These are phyloP conservation scores for Zymoseptoria passerinii DNA, from an alignment of 2,329 filamentous ascomycete genomes.

Conservation along the genomic window DNA sequence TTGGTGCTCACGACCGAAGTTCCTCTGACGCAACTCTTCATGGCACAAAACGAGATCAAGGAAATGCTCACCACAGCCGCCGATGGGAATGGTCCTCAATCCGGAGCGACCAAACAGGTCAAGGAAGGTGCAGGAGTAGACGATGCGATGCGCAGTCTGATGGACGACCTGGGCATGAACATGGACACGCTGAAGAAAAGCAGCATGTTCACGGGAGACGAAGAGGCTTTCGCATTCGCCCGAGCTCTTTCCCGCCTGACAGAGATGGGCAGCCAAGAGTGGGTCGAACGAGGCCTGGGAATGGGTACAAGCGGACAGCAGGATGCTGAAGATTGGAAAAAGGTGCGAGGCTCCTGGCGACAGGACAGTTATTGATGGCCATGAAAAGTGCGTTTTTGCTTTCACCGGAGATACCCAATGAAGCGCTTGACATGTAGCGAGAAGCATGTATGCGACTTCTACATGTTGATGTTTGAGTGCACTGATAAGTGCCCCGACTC, in stretches of 20 bases:
- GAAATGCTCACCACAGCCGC: conserved; percentile 37
- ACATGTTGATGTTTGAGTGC: not conserved
- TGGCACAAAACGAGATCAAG: conserved; percentile 34
- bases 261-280: conserved; percentile 91
- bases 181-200: conserved; percentile 78
- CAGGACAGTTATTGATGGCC: conserved; percentile 45
- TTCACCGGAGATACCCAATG: not conserved
- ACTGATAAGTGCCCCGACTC: not conserved
- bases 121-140: conserved; percentile 44
- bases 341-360: conserved; percentile 58
- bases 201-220: conserved; percentile 83
- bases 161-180: conserved; percentile 81
- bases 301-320: conserved; percentile 58
- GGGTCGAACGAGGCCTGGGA: conserved; percentile 73
- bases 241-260: conserved; percentile 72
- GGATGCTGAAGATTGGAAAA: conserved; percentile 58
- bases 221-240: conserved; percentile 94
- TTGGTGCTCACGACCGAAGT: conserved; percentile 86
- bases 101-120: conserved; percentile 18
- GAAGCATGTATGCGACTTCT: not conserved
- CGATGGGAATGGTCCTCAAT: conserved; percentile 17
- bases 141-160: conserved; percentile 66
- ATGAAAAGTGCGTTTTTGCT: not conserved
- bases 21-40: conserved; percentile 74
- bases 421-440: not conserved